Percentiles rank a stretch among this genome's conserved stretches.
phyloP scores from a whole-genome alignment of 805 yeast species.

The Danielozyma ontarioensis region DNA sequence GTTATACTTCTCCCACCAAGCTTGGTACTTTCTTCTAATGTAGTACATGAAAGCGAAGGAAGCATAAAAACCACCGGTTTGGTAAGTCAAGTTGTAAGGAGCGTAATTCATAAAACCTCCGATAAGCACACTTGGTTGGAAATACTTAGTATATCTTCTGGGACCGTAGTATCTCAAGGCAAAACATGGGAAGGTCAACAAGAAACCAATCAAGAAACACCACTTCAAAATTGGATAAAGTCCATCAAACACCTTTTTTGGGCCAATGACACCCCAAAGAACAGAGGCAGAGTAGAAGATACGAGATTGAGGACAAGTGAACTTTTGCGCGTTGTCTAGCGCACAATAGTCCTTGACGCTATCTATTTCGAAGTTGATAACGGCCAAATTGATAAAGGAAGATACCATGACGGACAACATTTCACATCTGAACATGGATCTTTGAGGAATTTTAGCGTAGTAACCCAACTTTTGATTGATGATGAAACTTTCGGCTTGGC shows the following conservation, averaged over 20 bases:
- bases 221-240: slow-evolving; percentile 9
- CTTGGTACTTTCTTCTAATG: slow-evolving; percentile 18
- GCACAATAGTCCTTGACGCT: slow-evolving; percentile 6
- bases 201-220: slow-evolving; percentile 9
- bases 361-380: slow-evolving; percentile 15
- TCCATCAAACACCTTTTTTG: slow-evolving; percentile 10
- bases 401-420: background rate
- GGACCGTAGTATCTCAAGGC: slow-evolving; percentile 3
- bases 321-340: slow-evolving; percentile 3
- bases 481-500: background rate
- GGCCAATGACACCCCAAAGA: slow-evolving; percentile 19
- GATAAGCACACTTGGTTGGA: slow-evolving; percentile 30
- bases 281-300: slow-evolving; percentile 15
- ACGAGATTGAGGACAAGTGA: slow-evolving; percentile 2
- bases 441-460: background rate
- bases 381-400: slow-evolving; percentile 15
- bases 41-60: slow-evolving; percentile 13
- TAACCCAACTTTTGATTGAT: background rate
- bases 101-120: slow-evolving; percentile 27
- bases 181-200: slow-evolving; percentile 5
- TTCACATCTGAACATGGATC: background rate
- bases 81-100: slow-evolving; percentile 27
- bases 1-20: slow-evolving; percentile 35
- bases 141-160: slow-evolving; percentile 13
- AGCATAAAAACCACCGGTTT: slow-evolving; percentile 22